These are phyloP conservation scores for Penicillium sp. DNA, from an alignment of 2,329 filamentous ascomycete species.

Conservation along the genomic window DNA sequence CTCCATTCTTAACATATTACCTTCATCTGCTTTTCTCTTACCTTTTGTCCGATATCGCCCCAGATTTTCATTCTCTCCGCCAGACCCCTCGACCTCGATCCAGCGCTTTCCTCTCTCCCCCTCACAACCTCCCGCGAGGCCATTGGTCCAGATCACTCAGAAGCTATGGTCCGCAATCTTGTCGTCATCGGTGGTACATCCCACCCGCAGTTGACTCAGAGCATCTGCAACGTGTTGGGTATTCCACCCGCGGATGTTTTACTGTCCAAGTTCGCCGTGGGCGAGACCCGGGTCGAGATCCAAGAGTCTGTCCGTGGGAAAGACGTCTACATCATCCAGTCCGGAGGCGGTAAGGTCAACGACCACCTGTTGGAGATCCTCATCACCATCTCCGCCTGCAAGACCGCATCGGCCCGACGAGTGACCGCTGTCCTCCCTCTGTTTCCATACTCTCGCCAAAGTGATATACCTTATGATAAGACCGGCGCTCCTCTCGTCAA, in stretches of 20 bases:
- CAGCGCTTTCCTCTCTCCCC: conserved; percentile 16
- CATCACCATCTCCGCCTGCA: conserved; percentile 98
- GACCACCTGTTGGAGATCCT: conserved; percentile 94
- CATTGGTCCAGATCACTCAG: conserved; percentile 8
- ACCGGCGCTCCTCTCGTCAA: conserved; percentile 79
- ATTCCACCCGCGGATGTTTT: conserved; percentile 79
- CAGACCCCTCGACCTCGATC: conserved; percentile 22
- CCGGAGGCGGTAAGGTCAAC: conserved; percentile 86
- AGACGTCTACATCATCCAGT: conserved; percentile 98
- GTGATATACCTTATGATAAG: conserved; percentile 96
- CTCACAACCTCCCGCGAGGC: conserved; percentile 10
- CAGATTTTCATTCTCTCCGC: conserved; percentile 28
- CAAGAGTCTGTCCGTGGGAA: conserved; percentile 94
- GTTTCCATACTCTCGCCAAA: conserved; percentile 95
- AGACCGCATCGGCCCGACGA: conserved; percentile 82
- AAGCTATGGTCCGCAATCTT: conserved; percentile 83
- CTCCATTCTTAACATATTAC: conserved; percentile 14
- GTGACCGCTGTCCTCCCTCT: conserved; percentile 92
- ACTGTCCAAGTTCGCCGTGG: conserved; percentile 87
- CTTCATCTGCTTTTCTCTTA: conserved; percentile 2
- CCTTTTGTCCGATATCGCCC: conserved; percentile 23
- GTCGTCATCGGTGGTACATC: conserved; percentile 90
- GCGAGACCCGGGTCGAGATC: conserved; percentile 92
- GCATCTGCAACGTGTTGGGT: conserved; percentile 81
- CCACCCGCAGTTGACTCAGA: conserved; percentile 80